phyloP scores from a whole-genome alignment of 345 rosid species.

The Eucalyptus erythrocorys region DNA sequence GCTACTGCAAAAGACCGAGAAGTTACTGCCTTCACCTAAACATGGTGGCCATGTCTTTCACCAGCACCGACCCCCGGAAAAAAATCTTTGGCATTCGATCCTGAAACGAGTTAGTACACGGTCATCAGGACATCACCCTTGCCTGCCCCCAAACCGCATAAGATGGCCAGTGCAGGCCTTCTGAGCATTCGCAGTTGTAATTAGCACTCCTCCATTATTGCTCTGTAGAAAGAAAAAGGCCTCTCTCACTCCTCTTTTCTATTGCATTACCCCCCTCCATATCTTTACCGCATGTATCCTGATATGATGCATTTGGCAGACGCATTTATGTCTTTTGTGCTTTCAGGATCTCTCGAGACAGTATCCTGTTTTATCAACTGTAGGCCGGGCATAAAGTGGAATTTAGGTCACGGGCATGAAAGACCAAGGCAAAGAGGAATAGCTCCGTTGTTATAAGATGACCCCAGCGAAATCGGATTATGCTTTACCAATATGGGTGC shows the following conservation, averaged over 20 bases:
- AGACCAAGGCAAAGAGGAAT: not conserved
- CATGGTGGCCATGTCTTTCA: not conserved
- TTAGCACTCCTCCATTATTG: not conserved
- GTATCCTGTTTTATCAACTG: not conserved
- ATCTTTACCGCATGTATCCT: not conserved
- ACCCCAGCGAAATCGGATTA: not conserved
- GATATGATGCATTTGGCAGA: not conserved
- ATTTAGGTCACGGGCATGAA: not conserved
- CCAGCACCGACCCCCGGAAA: not conserved
- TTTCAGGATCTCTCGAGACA: not conserved
- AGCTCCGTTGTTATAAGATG: not conserved
- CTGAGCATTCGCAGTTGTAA: not conserved
- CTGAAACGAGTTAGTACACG: not conserved
- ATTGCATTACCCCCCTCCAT: not conserved
- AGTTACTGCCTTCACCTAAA: not conserved
- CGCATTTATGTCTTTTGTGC: not conserved
- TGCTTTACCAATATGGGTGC: not conserved
- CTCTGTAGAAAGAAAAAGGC: not conserved
- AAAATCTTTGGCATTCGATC: not conserved
- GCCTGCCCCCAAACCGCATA: not conserved
- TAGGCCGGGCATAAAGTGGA: not conserved
- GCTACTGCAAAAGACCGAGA: not conserved
- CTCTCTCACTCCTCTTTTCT: not conserved
- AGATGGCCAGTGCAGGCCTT: not conserved
- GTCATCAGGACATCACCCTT: not conserved